Evolutionary conservation across 371 early-diverging fungal species (phyloP), one percentile per base, ranked within the genome.

Genomic region (Sporodiniella umbellata): DNA sequence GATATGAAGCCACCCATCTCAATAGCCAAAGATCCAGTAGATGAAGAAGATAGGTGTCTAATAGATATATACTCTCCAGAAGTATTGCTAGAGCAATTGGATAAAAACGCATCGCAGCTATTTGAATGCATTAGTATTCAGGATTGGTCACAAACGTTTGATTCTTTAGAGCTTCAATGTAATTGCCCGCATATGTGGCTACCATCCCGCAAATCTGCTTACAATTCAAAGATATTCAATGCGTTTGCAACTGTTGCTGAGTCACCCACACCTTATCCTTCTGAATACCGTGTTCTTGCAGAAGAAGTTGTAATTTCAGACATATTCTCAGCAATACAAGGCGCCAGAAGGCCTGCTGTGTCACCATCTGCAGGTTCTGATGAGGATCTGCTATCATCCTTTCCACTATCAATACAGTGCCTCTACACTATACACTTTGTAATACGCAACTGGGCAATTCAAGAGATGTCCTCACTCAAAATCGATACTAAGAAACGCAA

Each of bases 81-180:
- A 15, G 50, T 47, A 2, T 51, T 75, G 10, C 35, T 75, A n/a
- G 57, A 65, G 26, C 72, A 72, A 40, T 62, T 66, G 1, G 70
- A 75, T 53, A 46, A 47, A 4, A 47, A 56, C 7, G 70, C 66
- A 1, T 55, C 66, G 8, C 61, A 56, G 23, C 53, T 81, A 7
- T 87, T 86, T 62, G 64, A 78, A n/a, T 68, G 75, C 2, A 78
- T 85, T 25, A 75, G 81, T 3, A 65, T 78, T 28, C 81, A 85
- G 48, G 91, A 90, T 58, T 90, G 90, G 88, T 71, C 88, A 15
- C 77, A 81, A 2, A 69, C 86, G 18, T 86, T 81, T 62, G 78
- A 86, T 45, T 59, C 85, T 2, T 73, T 90, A 21, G 88, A 88
- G 50, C 79, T 81, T 1, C 90, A 90, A 54, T 84, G 87, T 3